A percentile compares a stretch with the other conserved stretches of the same genome.
phyloP scores from a whole-genome alignment of 352 stramenopile genomes.

The Blastocystis sp. region DNA sequence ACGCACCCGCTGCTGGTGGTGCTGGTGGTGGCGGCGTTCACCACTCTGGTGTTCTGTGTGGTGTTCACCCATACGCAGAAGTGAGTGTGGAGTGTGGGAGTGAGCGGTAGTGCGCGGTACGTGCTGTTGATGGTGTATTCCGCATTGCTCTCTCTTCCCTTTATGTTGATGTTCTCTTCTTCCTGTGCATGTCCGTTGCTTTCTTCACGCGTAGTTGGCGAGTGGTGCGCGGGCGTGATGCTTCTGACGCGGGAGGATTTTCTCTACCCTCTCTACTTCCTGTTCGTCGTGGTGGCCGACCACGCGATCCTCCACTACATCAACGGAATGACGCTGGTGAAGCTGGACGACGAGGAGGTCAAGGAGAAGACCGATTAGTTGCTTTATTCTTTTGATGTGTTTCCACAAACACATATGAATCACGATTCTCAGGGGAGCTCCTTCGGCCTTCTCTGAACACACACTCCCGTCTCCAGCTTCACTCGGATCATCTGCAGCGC shows the following conservation, averaged over 20 bases:
- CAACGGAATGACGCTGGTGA: conserved; percentile 50
- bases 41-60: background rate
- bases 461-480: background rate
- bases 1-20: background rate
- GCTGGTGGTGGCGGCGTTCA: background rate
- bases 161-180: conserved; percentile 3
- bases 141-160: conserved; percentile 10
- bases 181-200: background rate
- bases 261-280: background rate
- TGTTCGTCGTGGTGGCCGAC: conserved; percentile 35
- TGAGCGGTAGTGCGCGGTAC: background rate
- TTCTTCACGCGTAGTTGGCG: conserved; percentile 17
- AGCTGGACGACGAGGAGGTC: conserved; percentile 15
- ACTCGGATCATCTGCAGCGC: background rate
- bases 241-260: background rate
- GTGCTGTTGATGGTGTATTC: conserved; percentile 32
- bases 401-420: background rate
- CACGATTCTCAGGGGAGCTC: background rate
- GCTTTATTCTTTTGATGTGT: background rate
- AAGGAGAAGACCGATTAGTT: conserved; percentile 60
- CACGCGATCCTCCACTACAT: conserved; percentile 51
- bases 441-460: background rate
- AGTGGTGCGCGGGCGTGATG: conserved; percentile 17
- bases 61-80: background rate
- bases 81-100: background rate